phyloP scores from a whole-genome alignment of 257 asterid species.

The Cinchona pubescens region DNA sequence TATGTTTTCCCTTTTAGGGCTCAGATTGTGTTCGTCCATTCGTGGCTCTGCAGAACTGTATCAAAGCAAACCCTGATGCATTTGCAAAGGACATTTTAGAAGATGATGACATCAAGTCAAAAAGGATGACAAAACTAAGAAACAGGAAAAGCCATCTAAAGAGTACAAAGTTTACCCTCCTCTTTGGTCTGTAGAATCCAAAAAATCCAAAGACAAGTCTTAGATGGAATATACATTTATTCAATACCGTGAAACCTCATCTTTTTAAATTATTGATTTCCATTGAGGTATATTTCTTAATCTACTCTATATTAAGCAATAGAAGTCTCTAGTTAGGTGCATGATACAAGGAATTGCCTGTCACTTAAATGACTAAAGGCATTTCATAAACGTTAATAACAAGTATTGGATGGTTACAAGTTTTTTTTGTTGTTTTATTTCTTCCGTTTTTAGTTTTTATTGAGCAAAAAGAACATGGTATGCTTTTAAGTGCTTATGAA shows the following conservation, averaged over 20 bases:
- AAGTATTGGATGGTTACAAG: neutral
- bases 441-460: neutral
- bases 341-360: neutral
- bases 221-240: slow-evolving; percentile 9
- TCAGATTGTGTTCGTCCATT: slow-evolving; percentile 78
- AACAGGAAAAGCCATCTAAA: slow-evolving; percentile 39
- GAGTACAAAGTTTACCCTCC: slow-evolving; percentile 57
- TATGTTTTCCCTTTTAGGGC: slow-evolving; percentile 33
- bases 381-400: neutral
- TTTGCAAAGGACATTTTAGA: slow-evolving; percentile 69
- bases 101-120: slow-evolving; percentile 42
- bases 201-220: slow-evolving; percentile 30
- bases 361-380: neutral
- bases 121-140: slow-evolving; percentile 17
- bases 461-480: neutral
- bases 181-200: slow-evolving; percentile 59
- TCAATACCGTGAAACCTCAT: neutral
- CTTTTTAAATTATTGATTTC: neutral
- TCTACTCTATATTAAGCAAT: neutral
- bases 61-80: slow-evolving; percentile 73
- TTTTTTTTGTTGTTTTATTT: neutral
- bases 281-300: neutral
- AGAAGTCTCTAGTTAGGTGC: neutral
- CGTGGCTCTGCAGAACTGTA: slow-evolving; percentile 83
- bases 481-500: neutral